phyloP scores from a whole-genome alignment of 257 asterid genomes.

The Lantana camara region DNA sequence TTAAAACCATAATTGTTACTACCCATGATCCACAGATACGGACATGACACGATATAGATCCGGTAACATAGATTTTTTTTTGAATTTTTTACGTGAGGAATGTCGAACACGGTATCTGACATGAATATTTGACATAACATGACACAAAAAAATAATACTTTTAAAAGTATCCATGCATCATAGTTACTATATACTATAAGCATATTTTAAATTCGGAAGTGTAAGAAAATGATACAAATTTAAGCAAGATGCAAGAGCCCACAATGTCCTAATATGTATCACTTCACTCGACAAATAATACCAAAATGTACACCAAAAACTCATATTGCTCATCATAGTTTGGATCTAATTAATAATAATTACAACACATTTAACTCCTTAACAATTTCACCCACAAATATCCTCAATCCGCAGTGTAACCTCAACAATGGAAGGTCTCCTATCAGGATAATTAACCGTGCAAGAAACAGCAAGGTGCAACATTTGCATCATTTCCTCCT shows the following conservation, averaged over 20 bases:
- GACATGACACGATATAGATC: too few relatives aligned
- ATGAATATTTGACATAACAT: background rate
- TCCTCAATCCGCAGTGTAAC: slow-evolving; percentile 32
- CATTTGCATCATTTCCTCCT: slow-evolving; percentile 44
- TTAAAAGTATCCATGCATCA: too few relatives aligned
- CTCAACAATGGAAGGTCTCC: slow-evolving; percentile 48
- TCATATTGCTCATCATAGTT: background rate
- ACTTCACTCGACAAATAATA: too few relatives aligned
- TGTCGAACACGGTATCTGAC: too few relatives aligned
- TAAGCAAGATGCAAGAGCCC: background rate
- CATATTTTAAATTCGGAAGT: too few relatives aligned
- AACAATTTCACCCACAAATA: slow-evolving; percentile 18
- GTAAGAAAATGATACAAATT: background rate
- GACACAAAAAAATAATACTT: too few relatives aligned
- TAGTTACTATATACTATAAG: too few relatives aligned
- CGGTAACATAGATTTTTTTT: too few relatives aligned
- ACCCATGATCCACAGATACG: background rate
- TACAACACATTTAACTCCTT: too few relatives aligned
- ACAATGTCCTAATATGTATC: background rate
- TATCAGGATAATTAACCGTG: slow-evolving; percentile 36
- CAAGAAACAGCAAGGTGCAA: slow-evolving; percentile 53
- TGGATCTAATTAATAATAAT: background rate
- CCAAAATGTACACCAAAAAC: background rate
- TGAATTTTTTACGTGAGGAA: too few relatives aligned
- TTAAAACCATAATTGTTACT: background rate